phyloP scores from a whole-genome alignment of 495 filamentous ascomycete species.

The Tuber brumale region DNA sequence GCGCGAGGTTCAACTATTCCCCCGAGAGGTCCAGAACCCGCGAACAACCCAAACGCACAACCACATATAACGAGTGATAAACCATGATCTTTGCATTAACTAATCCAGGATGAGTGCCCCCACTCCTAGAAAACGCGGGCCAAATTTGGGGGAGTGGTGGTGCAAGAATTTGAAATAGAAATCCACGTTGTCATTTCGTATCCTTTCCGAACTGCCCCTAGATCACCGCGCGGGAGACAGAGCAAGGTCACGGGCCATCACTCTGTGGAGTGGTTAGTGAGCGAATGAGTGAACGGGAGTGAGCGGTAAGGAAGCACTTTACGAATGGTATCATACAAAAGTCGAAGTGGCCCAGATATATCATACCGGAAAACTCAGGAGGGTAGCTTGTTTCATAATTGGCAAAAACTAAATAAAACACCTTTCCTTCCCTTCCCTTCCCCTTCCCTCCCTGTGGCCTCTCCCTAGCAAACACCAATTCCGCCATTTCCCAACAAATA shows the following conservation, averaged over 20 bases:
- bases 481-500: not conserved
- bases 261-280: not conserved
- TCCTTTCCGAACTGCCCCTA: not conserved
- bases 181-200: not conserved
- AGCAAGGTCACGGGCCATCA: not conserved
- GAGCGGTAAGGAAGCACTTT: not conserved
- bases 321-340: not conserved
- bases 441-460: not conserved
- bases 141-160: not conserved
- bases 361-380: not conserved
- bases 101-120: not conserved
- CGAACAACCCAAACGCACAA: not conserved
- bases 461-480: not conserved
- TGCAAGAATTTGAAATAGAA: not conserved
- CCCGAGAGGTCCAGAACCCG: not conserved
- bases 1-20: not conserved
- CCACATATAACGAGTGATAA: not conserved
- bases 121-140: not conserved
- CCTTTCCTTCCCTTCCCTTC: not conserved
- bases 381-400: conserved; percentile 2
- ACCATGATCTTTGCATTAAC: not conserved
- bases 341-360: not conserved
- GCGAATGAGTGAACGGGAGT: not conserved
- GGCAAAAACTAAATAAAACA: not conserved
- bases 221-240: not conserved